phyloP scores from a whole-genome alignment of 1,139 yeast species.

The Taiozyma sp. region DNA sequence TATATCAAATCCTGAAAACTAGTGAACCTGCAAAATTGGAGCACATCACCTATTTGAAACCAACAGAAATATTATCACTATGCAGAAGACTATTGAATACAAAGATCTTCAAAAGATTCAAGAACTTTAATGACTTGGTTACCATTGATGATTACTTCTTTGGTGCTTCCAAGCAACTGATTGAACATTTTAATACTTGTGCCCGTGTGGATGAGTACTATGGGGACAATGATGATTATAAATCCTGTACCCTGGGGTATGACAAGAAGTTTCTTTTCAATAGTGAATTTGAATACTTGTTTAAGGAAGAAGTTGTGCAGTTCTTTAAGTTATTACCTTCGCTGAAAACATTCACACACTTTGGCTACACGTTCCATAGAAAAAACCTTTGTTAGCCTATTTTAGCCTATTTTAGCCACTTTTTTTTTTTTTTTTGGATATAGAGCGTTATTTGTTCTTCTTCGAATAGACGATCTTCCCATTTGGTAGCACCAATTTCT shows the following conservation, averaged over 20 bases:
- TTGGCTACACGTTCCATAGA: conserved; percentile 13
- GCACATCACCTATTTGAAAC: background rate
- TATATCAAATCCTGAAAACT: background rate
- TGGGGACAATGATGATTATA: background rate
- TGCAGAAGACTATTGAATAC: conserved; percentile 11
- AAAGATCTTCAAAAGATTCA: conserved; percentile 11
- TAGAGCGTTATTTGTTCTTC: conserved; percentile 8
- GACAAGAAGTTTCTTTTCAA: conserved; percentile 4
- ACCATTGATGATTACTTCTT: conserved; percentile 15
- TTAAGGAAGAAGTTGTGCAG: conserved; percentile 7
- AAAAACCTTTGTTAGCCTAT: background rate
- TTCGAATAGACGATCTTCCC: conserved; percentile 47
- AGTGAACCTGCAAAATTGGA: background rate
- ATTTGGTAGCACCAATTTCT: conserved; percentile 48
- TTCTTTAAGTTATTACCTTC: conserved; percentile 6
- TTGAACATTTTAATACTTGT: conserved; percentile 15
- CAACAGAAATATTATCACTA: conserved; percentile 5
- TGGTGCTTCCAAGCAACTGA: conserved; percentile 10
- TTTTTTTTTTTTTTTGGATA: background rate
- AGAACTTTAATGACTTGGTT: conserved; percentile 7
- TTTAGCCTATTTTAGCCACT: no score
- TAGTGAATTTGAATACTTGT: conserved; percentile 13
- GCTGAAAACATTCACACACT: conserved; percentile 11
- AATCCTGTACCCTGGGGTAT: background rate
- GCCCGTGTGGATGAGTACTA: conserved; percentile 11